Evolutionary conservation across 2,329 filamentous ascomycete species (phyloP), one percentile per base, ranked within the genome.

Genomic region (Cladosporium sp.): DNA sequence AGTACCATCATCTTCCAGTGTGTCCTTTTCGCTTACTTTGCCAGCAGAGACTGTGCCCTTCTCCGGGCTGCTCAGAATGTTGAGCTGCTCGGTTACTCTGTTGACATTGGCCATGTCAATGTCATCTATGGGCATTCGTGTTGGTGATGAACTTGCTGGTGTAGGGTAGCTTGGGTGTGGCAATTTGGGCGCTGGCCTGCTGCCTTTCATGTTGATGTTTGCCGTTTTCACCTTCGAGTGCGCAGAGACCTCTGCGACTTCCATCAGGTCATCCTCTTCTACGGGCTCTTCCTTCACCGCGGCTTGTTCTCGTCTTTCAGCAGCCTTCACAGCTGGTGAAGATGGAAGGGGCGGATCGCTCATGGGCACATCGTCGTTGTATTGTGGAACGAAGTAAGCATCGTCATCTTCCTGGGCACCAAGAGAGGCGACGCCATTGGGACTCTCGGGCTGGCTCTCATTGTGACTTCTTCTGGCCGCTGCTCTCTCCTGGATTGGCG

Each of bases 1-100:
- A 65, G 89, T 95, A 35, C 93, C 94, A 68, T 99, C 92, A 61
- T 90, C 86, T 71, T 97, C 93, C n/a, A 96, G 76, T n/a, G 90
- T 91, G 73, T 96, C 88, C 61, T 88, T 84, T 58, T 90, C 82
- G 62, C 88, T 85, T 49, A 97, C 81, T 74, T 97, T 99, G 39
- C 91, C 91, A 62, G 90, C 83, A 8, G 78, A 80, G 24, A 78
- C 78, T 34, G 79, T 77, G 62, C 91, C 87, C 4, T 82, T 78
- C 6, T 89, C 85, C 3, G 90, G 86, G 67, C 86, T 91, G 72
- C 83, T 91, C 63, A 94, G 80, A 36, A 97, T 87, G 65, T 96
- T 96, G 61, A 99, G 80, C 66, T 88, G 93, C 68, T 86, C 85
- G 7, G 89, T 92, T 47, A 99, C 85, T 57, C 89, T 82, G 64